Evolutionary conservation across 1,284 basidiomycete genomes (phyloP), one percentile per base, ranked within the genome.

Genomic region (Tilletia horrida): DNA sequence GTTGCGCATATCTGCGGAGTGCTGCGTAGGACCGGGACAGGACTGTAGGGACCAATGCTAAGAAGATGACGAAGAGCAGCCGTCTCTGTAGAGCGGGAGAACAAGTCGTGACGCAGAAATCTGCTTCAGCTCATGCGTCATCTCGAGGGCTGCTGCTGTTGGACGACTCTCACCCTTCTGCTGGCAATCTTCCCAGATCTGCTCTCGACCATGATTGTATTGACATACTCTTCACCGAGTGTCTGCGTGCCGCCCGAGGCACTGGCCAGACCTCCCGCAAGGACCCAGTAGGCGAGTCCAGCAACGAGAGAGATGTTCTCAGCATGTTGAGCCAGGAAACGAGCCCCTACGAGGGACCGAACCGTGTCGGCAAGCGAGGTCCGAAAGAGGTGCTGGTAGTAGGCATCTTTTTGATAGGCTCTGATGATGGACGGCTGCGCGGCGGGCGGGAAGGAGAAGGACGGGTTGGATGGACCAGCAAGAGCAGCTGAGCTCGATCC

Each of bases 211-310:
- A 83, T 81, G 48, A 83, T 73, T 27, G 80, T 76, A 65, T 83
- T 82, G 62, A 82, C 82, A 66, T 83, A 84, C 70, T 84, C 83
- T 65, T 84, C 83, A 0, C 83, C 83, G 4, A 84, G 71, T 21
- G 83, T 84, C 71, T 83, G 83, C 1, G 81, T 77, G 2, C 83
- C 83, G 71, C 72, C 52, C 35, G 35, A 40, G 35, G 35, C 35
- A 4, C 35, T 11, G 35, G 11, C 35, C 55, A 25, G 18, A 1
- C 29, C 67, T 0, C 82, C 82, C 0, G 81, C 82, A 21, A 83
- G 65, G 6, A 73, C 73, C 69, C 82, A 81, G 74, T 83, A 83
- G 0, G 77, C 76, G 2, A 83, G 63, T 18, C 72, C 69, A n/a
- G 76, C 80, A 1, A 77, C 73, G 2, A 80, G 73, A 2, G 74